Percentiles rank a stretch among this genome's conserved stretches.
Evolutionary conservation across 1,284 basidiomycete genomes (phyloP).

Genomic region (Neolentinus lepideus): DNA sequence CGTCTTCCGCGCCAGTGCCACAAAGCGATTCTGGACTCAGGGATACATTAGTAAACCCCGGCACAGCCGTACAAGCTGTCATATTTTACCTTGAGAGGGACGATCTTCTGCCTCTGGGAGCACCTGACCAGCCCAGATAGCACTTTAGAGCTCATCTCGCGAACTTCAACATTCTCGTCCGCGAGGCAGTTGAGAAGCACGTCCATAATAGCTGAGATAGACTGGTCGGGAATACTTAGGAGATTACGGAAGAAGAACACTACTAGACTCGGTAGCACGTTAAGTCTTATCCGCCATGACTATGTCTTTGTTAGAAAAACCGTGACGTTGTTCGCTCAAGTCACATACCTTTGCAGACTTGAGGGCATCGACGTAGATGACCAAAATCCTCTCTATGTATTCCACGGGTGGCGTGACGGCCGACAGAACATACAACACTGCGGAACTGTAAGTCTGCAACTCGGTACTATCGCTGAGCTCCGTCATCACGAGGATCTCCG

Average conservation of each 20-base stretch:
- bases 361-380: conserved; percentile 58
- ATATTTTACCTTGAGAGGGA: conserved; percentile 68
- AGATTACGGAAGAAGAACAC: conserved; percentile 88
- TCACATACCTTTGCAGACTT: conserved; percentile 56
- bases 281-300: conserved; percentile 77
- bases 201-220: conserved; percentile 69
- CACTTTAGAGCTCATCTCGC: conserved; percentile 89
- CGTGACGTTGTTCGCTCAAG: conserved; percentile 6
- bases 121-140: conserved; percentile 89
- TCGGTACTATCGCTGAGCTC: conserved; percentile 76
- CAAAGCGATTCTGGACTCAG: conserved; percentile 68
- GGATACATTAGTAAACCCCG: conserved; percentile 6
- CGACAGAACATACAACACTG: conserved; percentile 70
- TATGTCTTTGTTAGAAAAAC: conserved; percentile 20
- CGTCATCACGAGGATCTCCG: conserved; percentile 74
- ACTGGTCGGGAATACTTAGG: conserved; percentile 61
- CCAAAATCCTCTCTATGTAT: conserved; percentile 52
- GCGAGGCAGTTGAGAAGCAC: conserved; percentile 77
- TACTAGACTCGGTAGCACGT: conserved; percentile 66
- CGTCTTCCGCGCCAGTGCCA: conserved; percentile 53
- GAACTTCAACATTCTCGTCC: conserved; percentile 91
- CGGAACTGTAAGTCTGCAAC: conserved; percentile 64
- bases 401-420: conserved; percentile 58
- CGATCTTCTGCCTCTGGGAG: conserved; percentile 85
- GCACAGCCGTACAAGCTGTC: conserved; percentile 5